Percentiles rank a stretch among this genome's conserved stretches.
Evolutionary conservation across 2,329 filamentous ascomycete genomes (phyloP).

Genomic region (Claviceps sorghi): DNA sequence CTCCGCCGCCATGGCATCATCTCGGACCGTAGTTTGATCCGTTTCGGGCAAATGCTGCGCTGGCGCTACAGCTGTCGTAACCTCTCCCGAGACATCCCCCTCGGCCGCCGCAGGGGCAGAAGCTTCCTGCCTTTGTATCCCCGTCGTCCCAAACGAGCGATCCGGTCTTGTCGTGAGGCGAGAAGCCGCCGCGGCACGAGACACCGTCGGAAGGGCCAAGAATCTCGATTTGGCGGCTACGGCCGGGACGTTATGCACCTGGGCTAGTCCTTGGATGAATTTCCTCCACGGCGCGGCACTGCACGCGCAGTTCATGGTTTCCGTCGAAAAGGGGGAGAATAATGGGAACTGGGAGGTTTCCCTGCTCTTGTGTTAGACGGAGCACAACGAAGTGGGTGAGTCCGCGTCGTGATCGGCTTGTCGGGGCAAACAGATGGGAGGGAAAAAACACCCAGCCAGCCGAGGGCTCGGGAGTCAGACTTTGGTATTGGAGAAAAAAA

Average conservation of each 20-base stretch:
- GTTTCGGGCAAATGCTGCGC: background rate
- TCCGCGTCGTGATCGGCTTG: no score
- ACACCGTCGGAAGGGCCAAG: background rate
- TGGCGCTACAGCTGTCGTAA: background rate
- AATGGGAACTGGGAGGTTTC: background rate
- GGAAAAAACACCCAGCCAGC: no score
- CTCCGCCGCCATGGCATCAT: no score
- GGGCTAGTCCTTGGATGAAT: constrained; percentile 32
- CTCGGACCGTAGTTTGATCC: background rate
- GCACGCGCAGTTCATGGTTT: constrained; percentile 33
- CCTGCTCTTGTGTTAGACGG: background rate
- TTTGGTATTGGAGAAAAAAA: no score
- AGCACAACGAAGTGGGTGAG: no score
- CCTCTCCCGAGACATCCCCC: background rate
- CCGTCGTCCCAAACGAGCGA: background rate
- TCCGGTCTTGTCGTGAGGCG: background rate
- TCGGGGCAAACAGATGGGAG: no score
- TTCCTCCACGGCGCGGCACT: constrained; percentile 28
- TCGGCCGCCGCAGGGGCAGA: background rate
- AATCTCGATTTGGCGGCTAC: background rate
- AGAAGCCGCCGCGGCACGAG: background rate
- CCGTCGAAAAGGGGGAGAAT: background rate
- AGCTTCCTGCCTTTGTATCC: background rate
- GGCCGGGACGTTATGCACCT: constrained; percentile 22
- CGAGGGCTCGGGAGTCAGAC: no score